Evolutionary conservation across 306 rosid genomes (phyloP).

Genomic region (Betula pendula): DNA sequence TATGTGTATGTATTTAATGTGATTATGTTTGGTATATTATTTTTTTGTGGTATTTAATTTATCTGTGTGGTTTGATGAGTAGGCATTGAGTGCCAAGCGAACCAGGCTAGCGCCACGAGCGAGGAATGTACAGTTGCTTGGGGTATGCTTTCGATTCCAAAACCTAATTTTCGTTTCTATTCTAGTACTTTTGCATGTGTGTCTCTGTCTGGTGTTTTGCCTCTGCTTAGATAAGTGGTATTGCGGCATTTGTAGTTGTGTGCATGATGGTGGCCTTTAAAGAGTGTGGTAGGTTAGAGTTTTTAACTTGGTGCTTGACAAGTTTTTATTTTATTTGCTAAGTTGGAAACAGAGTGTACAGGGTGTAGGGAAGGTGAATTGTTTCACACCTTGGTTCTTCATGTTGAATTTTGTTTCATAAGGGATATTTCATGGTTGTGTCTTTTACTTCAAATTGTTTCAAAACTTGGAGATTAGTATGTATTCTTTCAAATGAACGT

Average conservation of each 20-base stretch:
- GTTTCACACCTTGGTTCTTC: too few relatives aligned
- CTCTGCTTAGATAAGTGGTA: not conserved
- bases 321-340: not conserved
- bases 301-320: not conserved
- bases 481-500: not conserved
- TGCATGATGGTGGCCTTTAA: not conserved
- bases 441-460: not conserved
- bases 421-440: not conserved
- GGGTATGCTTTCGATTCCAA: conserved; percentile 57
- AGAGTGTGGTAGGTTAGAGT: not conserved
- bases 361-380: not conserved
- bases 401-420: not conserved
- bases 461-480: not conserved
- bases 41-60: not conserved
- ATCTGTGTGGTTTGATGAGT: not conserved
- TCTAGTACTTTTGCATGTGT: not conserved
- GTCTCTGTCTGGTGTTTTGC: not conserved
- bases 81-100: conserved; percentile 72
- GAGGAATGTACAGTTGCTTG: conserved; percentile 97
- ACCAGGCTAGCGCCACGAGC: conserved; percentile 94
- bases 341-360: not conserved
- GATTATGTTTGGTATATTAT: not conserved
- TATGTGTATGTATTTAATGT: not conserved
- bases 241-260: not conserved
- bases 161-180: not conserved